Base-by-base conservation (phyloP, 768 basidiomycete genomes). In the Collybia sp. region DNA sequence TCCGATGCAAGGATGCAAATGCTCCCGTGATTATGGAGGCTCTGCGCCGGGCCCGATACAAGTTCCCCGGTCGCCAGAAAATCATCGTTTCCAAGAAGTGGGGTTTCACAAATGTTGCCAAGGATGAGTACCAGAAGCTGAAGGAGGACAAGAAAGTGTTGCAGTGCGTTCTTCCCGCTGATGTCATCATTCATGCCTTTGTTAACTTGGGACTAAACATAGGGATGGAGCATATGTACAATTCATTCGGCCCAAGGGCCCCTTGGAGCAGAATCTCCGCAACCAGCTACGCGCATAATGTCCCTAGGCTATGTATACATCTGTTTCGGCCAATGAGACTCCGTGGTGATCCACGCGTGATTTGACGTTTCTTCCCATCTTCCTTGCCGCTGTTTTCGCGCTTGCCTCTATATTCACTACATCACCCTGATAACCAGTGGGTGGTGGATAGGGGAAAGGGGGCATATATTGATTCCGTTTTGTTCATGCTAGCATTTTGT, bases 61-160 rank as follows among this genome's bases (percentile, higher is more conserved):
- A 98, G 83, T 95, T 93, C 86, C 90, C 92, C n/a, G 92, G 93
- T 47, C 83, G 92, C 62, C 93, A 95, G 77, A 95, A 95, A 82
- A 93, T 95, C 67, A 93, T 94, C 55, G 77, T 93, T 56, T 91
- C 87, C 47, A 92, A 92, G 80, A 96, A 95, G 80, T 97, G 96
- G 93, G 94, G 94, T 50, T 98, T 99, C 76, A 99, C 96, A 35
- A 87, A 88, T 58, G 93, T 97, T 48, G 81, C 83, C 65, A 85
- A 92, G 68, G 84, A 81, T 56, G 93, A 94, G 40, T 98, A 96
- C 67, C 58, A 79, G 61, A 83, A 82, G 70, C 75, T 94, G 56
- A 94, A 95, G 79, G 82, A 83, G 60, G 86, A 92, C 36, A 93
- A 93, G 78, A 80, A 80, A 66, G 89, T 95, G 57, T 64, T 93